These are phyloP conservation scores for Collariella sp. DNA, from an alignment of 495 filamentous ascomycete genomes.

Conservation along the genomic window DNA sequence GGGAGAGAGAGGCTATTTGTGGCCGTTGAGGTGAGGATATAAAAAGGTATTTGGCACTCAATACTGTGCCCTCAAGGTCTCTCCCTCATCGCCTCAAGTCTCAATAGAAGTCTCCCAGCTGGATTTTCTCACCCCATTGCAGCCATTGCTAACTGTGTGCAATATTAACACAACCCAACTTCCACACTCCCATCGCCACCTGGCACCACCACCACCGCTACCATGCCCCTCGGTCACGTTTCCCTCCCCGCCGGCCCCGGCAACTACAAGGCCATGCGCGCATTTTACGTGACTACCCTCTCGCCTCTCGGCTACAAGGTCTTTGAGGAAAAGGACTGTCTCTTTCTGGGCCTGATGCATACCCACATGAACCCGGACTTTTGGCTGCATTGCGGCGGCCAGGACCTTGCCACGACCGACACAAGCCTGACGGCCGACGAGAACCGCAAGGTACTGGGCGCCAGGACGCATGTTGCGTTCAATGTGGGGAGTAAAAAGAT, in stretches of 20 bases:
- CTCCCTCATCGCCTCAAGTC: too few relatives aligned
- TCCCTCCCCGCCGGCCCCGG: conserved; percentile 22
- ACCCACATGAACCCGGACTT: conserved; percentile 32
- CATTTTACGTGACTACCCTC: conserved; percentile 35
- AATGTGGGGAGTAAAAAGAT: conserved; percentile 8
- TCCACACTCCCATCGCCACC: too few relatives aligned
- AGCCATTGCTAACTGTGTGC: too few relatives aligned
- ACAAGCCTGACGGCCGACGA: neutral
- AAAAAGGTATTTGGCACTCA: neutral
- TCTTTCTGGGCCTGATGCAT: conserved; percentile 23
- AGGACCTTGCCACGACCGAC: conserved; percentile 3
- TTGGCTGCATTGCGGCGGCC: conserved; percentile 28
- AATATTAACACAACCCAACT: too few relatives aligned
- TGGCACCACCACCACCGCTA: neutral
- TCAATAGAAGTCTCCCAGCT: too few relatives aligned
- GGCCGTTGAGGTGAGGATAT: neutral
- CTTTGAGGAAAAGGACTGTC: conserved; percentile 25
- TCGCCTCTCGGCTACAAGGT: conserved; percentile 30
- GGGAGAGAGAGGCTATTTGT: neutral
- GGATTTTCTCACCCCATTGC: too few relatives aligned
- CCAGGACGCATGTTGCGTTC: conserved; percentile 25
- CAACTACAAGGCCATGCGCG: conserved; percentile 27
- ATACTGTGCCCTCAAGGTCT: neutral
- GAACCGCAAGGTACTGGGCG: conserved; percentile 4
- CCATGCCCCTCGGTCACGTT: conserved; percentile 27